phyloP scores from a whole-genome alignment of 1,139 yeast genomes.

The Arxiozyma bovina region DNA sequence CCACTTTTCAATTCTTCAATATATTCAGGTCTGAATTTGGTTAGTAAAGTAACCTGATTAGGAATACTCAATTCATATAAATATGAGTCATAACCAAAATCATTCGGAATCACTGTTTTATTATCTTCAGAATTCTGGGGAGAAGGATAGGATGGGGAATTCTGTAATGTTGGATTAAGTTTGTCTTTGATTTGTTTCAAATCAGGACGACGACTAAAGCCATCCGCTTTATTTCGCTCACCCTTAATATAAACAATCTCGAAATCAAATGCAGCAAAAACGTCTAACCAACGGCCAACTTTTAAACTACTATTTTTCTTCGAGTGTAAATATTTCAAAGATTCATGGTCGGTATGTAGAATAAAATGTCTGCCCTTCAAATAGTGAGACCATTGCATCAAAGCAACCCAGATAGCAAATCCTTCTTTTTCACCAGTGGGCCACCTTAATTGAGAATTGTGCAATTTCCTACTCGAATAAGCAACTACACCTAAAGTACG shows the following conservation, averaged over 20 bases:
- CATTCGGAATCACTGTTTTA: background rate
- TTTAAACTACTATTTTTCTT: background rate
- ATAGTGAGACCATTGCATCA: background rate
- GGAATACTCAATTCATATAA: background rate
- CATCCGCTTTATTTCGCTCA: background rate
- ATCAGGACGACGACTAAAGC: background rate
- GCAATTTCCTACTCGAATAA: background rate
- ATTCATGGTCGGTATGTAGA: background rate
- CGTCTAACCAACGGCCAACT: background rate
- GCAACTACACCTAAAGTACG: slow-evolving; percentile 1
- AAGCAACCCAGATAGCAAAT: background rate
- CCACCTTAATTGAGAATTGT: background rate
- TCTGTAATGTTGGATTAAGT: too few relatives aligned
- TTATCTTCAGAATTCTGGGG: too few relatives aligned
- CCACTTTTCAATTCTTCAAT: background rate
- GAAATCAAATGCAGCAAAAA: background rate
- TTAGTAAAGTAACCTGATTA: background rate
- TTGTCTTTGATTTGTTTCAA: background rate
- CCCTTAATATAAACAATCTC: background rate
- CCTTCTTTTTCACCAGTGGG: background rate
- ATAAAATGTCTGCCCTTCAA: background rate
- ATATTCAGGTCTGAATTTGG: background rate
- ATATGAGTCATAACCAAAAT: background rate
- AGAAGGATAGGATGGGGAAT: too few relatives aligned
- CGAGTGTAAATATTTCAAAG: background rate